These are phyloP conservation scores for Stenogyne calaminthoides DNA, from an alignment of 305 asterid species.

Conservation along the genomic window DNA sequence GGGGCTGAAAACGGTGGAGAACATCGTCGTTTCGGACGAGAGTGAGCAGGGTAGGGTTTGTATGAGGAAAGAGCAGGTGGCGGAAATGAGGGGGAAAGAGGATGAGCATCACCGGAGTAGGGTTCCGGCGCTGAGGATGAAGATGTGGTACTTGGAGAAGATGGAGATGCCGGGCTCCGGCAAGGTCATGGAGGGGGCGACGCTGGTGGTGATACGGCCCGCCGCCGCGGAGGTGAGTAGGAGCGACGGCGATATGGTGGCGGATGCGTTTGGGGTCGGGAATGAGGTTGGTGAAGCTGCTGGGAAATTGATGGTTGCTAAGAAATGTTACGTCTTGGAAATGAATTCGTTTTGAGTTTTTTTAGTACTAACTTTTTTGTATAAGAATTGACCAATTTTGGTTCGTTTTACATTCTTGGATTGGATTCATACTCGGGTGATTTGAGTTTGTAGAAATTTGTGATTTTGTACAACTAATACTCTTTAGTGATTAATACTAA, in stretches of 20 bases:
- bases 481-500: too few species aligned
- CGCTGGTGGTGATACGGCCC: conserved; percentile 56
- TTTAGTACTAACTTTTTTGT: neutral
- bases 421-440: neutral
- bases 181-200: conserved; percentile 64
- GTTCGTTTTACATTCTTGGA: neutral
- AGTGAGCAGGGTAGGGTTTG: conserved; percentile 54
- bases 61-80: conserved; percentile 53
- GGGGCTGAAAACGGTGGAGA: conserved; percentile 31
- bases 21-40: conserved; percentile 53
- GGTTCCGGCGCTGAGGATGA: conserved; percentile 64
- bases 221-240: conserved; percentile 30
- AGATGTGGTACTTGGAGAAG: conserved; percentile 65
- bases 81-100: conserved; percentile 42
- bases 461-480: too few species aligned
- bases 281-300: conserved; percentile 45
- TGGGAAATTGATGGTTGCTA: conserved; percentile 48
- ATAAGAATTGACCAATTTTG: neutral
- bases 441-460: neutral
- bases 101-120: conserved; percentile 38
- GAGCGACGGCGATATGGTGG: conserved; percentile 36
- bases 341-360: conserved; percentile 60
- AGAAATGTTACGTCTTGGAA: conserved; percentile 58
- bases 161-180: conserved; percentile 48
- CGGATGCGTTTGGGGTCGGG: conserved; percentile 42